phyloP scores from a whole-genome alignment of 2,329 filamentous ascomycete species.

The Lachnellula hyalina region DNA sequence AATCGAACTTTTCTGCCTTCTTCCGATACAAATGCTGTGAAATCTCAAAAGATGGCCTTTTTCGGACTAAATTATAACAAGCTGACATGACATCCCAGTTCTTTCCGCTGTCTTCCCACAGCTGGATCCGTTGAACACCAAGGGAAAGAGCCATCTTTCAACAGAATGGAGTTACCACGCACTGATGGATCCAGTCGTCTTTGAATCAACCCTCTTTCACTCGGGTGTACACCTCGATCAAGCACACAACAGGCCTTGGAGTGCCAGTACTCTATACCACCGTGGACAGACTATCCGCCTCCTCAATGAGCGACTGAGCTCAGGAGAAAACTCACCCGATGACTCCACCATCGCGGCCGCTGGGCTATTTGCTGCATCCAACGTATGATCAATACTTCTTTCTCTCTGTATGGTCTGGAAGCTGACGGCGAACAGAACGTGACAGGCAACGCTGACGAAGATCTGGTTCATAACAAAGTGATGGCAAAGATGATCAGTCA shows the following conservation, averaged over 20 bases:
- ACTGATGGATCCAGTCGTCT: neutral
- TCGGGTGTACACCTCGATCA: neutral
- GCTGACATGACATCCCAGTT: neutral
- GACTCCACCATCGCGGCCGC: neutral
- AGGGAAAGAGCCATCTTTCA: neutral
- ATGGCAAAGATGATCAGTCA: neutral
- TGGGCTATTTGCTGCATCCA: neutral
- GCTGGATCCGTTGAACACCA: neutral
- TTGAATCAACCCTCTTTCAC: neutral
- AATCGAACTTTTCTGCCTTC: too few species aligned
- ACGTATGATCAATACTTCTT: neutral
- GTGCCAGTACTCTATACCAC: neutral
- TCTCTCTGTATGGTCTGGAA: neutral
- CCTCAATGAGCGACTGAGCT: neutral
- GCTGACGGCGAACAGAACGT: neutral
- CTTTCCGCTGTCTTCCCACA: neutral
- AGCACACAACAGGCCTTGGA: neutral
- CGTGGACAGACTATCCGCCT: neutral
- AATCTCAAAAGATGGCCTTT: neutral
- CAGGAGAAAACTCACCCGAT: neutral
- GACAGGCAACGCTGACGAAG: neutral
- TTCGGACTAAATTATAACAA: neutral
- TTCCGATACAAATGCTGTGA: neutral
- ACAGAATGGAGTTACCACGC: neutral
- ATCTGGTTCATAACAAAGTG: neutral